Evolutionary conservation across 441 rosid genomes (phyloP), one percentile per base, ranked within the genome.

Genomic region (Corymbia calophylla): DNA sequence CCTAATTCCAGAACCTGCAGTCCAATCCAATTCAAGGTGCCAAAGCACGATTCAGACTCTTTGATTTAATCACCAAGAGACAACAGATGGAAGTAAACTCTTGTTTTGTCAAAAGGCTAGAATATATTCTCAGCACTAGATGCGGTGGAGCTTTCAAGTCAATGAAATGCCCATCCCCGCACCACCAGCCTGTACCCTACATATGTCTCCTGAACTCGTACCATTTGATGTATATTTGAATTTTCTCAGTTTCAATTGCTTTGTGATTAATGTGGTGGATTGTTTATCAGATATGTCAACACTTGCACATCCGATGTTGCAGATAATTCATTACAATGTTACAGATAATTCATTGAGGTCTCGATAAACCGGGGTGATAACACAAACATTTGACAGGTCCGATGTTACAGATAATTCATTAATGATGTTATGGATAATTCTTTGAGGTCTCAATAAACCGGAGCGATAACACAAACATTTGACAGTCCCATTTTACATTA

Each of bases 1-100:
- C 93, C 93, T 88, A 92, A 70, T 87, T 92, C 93, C 86, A 92
- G 53, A 16, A 92, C 92, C 93, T 92, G 85, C 70, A 15, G 9
- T 49, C 44, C 17, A 64, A 86, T 64, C 16, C 49, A 27, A 27
- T 8, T 35, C 53, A 86, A 25, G n/a, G 84, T 77, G 60, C 87
- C 87, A 49, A 53, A 85, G 87, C 87, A 51, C 39, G 87, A 85
- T 51, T 85, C 35, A 85, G 60, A 49, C 23, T 21, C 87, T 29
- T n/a, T 13, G 62, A 86, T 53, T 86, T 86, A 31, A 35, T 86
- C 19, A n/a, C 87, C 44, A 39, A 44, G 84, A 23, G 53, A 77
- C 82, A 10, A 77, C 48, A 77, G 32, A 62, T 62, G 70, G 70
- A 29, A n/a, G 18, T 29, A 13, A 29, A 62, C 70, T 62, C n/a